These are phyloP conservation scores for Omphalotus guepiniiformis DNA, from an alignment of 768 basidiomycete genomes.

Conservation along the genomic window DNA sequence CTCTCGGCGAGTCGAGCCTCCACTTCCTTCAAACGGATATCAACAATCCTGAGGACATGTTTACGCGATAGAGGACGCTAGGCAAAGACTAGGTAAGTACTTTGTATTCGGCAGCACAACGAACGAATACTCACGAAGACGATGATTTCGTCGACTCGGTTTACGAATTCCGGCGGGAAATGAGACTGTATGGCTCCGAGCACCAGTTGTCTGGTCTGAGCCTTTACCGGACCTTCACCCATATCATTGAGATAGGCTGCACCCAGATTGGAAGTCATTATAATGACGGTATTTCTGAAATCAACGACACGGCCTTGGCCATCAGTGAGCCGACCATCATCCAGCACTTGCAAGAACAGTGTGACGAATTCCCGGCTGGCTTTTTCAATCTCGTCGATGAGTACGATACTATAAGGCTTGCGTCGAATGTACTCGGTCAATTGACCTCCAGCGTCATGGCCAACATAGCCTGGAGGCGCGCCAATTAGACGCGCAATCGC, in stretches of 20 bases:
- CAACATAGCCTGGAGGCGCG: slow-evolving; percentile 64
- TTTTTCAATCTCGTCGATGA: slow-evolving; percentile 91
- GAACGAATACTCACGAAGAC: slow-evolving; percentile 49
- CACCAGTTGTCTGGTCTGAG: slow-evolving; percentile 60
- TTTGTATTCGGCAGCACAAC: slow-evolving; percentile 11
- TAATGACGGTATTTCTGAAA: slow-evolving; percentile 89
- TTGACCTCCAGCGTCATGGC: slow-evolving; percentile 86
- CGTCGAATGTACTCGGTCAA: slow-evolving; percentile 91
- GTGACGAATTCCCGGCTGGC: slow-evolving; percentile 74
- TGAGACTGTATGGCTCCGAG: slow-evolving; percentile 76
- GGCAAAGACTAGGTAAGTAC: slow-evolving; percentile 25
- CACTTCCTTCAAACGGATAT: slow-evolving; percentile 82
- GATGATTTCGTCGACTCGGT: slow-evolving; percentile 83
- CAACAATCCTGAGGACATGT: slow-evolving; percentile 83
- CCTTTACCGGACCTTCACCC: slow-evolving; percentile 63
- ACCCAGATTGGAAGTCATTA: slow-evolving; percentile 93
- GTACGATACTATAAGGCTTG: slow-evolving; percentile 83
- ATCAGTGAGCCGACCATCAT: slow-evolving; percentile 90
- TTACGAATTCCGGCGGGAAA: slow-evolving; percentile 92
- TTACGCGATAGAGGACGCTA: slow-evolving; percentile 76
- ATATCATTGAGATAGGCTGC: slow-evolving; percentile 73
- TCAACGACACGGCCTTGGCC: slow-evolving; percentile 87
- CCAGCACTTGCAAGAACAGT: slow-evolving; percentile 48
- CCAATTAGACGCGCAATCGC: slow-evolving; percentile 68
- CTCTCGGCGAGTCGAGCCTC: slow-evolving; percentile 73